Percentiles rank a stretch among this genome's conserved stretches.
These are phyloP conservation scores for Royoungia palumana DNA, from an alignment of 768 basidiomycete species.

Conservation along the genomic window DNA sequence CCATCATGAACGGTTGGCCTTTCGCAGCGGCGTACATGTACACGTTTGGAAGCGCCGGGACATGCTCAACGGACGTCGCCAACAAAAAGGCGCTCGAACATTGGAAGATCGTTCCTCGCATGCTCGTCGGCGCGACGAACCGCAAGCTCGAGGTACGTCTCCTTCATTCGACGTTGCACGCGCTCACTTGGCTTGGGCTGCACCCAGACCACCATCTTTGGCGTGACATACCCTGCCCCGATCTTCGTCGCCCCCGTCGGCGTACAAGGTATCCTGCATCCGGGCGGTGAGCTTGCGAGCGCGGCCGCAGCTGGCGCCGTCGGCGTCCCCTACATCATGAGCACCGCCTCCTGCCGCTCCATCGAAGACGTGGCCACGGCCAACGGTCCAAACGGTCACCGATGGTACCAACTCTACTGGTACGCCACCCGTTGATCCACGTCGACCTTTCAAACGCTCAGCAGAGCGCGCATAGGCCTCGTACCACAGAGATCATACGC, in stretches of 20 bases:
- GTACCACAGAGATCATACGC: slow-evolving; percentile 52
- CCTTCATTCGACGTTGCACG: not conserved
- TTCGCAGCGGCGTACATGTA: slow-evolving; percentile 71
- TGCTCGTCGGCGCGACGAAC: slow-evolving; percentile 60
- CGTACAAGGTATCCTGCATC: slow-evolving; percentile 70
- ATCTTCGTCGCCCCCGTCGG: slow-evolving; percentile 73
- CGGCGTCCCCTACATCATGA: slow-evolving; percentile 69
- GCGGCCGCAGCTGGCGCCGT: slow-evolving; percentile 63
- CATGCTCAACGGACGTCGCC: slow-evolving; percentile 58
- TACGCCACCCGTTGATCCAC: slow-evolving; percentile 20
- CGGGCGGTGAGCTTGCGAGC: slow-evolving; percentile 67
- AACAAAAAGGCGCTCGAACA: slow-evolving; percentile 63
- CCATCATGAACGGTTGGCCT: no score
- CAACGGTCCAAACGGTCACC: slow-evolving; percentile 55
- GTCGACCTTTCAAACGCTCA: not conserved
- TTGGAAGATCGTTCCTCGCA: slow-evolving; percentile 77
- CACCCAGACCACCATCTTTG: slow-evolving; percentile 67
- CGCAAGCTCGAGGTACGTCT: slow-evolving; percentile 56
- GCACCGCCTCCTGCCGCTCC: slow-evolving; percentile 66
- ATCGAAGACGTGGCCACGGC: slow-evolving; percentile 78
- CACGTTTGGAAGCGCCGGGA: slow-evolving; percentile 74
- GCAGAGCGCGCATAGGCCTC: slow-evolving; percentile 46
- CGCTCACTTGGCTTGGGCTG: not conserved
- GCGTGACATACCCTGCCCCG: slow-evolving; percentile 58
- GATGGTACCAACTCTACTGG: slow-evolving; percentile 88